Evolutionary conservation across 768 basidiomycete genomes (phyloP), one percentile per base, ranked within the genome.

Genomic region (Lentinula guzmanii): DNA sequence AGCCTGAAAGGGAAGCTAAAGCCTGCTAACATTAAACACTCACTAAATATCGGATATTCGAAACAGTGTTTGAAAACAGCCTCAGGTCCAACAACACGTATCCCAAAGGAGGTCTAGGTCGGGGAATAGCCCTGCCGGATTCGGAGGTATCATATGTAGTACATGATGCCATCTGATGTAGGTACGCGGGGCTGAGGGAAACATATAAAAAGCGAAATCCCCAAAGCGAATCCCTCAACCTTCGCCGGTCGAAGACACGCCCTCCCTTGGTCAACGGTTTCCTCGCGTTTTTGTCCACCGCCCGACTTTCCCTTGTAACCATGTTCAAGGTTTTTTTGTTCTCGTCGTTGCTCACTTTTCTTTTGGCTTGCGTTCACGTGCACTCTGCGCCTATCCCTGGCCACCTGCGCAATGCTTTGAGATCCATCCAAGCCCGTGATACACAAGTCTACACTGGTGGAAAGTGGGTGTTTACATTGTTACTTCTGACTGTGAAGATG

Each of bases 201-300:
- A 37, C 21, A 15, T 41, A 35, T 54, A 35, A 28, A 39, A 15
- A n/a, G 34, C 6, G 18, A 9, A 35, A 41, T 21, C 6, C 18
- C 8, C 16, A 21, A 28, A 7, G n/a, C 9, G 37, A 39, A 21
- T 35, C 34, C 28, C 53, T 41, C 53, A 54, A 18, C 9, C 53
- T 54, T 54, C 53, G 53, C 53, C 53, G 53, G 53, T 54, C 53
- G 53, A 54, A 54, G 53, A 54, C 53, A 35, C 45, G 16, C 31
- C 7, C n/a, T 45, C n/a, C 43, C 6, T n/a, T 41, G 13, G 31
- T 52, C 34, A 31, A 52, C 52, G 52, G 33, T 52, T 13, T 16
- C 37, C 28, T 21, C 53, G 21, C 35, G n/a, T 37, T 54, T 54
- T 24, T 28, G 10, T 54, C 18, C 33, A n/a, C 11, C 34, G 15